Evolutionary conservation across 1,284 basidiomycete species (phyloP).

Genomic region (Leucoagaricus sp.): DNA sequence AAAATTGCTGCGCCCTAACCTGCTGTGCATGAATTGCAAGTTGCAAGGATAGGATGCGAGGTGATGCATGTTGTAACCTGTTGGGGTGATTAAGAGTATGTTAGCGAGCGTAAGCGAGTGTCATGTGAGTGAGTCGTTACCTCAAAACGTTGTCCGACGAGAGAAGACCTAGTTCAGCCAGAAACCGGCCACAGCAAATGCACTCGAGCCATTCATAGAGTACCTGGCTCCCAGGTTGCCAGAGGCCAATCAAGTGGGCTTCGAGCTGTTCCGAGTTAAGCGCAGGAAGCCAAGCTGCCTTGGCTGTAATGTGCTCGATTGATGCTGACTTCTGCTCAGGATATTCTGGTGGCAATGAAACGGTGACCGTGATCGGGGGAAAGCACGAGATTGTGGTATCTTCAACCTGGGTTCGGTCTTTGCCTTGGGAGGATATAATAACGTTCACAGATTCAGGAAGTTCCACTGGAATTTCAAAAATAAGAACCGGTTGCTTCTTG

Average conservation of each 20-base stretch:
- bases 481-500: not conserved
- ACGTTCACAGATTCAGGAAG: slow-evolving; percentile 11
- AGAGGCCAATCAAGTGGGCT: slow-evolving; percentile 11
- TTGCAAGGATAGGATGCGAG: not conserved
- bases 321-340: not conserved
- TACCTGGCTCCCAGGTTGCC: slow-evolving; percentile 13
- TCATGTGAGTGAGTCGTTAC: not conserved
- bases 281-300: not conserved
- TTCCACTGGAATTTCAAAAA: slow-evolving; percentile 10
- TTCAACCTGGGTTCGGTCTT: not conserved
- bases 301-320: not conserved
- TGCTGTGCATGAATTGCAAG: not conserved
- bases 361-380: not conserved
- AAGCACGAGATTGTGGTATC: not conserved
- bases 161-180: slow-evolving; percentile 6
- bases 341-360: not conserved
- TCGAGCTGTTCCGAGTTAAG: slow-evolving; percentile 6
- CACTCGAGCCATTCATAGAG: slow-evolving; percentile 12
- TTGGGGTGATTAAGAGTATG: not conserved
- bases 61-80: not conserved
- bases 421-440: not conserved
- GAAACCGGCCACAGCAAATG: slow-evolving; percentile 15
- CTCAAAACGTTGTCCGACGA: slow-evolving; percentile 1
- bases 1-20: not conserved
- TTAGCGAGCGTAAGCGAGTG: not conserved